Base-by-base conservation (phyloP, 1,284 basidiomycete genomes). In the Stygiomarasmius scandens region DNA sequence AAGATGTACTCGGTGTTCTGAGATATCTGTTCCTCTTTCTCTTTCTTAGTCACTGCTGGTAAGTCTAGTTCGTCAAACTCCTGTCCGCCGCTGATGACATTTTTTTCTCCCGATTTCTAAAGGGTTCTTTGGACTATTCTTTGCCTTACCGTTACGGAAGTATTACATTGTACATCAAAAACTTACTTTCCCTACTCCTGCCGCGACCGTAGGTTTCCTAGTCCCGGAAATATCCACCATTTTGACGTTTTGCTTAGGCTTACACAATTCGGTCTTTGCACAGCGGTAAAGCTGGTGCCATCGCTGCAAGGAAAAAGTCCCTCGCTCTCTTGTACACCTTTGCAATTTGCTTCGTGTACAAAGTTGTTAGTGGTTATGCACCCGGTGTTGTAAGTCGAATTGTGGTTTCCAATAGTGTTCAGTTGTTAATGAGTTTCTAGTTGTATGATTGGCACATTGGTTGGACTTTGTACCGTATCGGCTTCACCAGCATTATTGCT, bases 101-200 rank as follows among this genome's bases (percentile, higher is more conserved):
- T 32, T 32, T 32, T 32, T 5, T 32, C 29, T 32, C 29, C 29
- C 12, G 29, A 6, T 6, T 6, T 32, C 56, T 83, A 82, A 8
- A 69, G 84, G 82, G 22, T 89, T 85, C 74, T 87, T 85, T 63
- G 86, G 86, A 46, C 78, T 86, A 14, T 85, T 87, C 71, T 88
- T 89, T 69, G 84, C 85, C 60, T 83, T 87, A 58, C 85, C 85
- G 0, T 72, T 86, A 27, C 78, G 84, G 59, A 82, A 81, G 64
- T 87, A 84, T 70, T 89, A 84, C 71, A 86, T 90, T 63, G 74
- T 89, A 54, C 80, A 84, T 67, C 84, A 86, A 67, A 87, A 87
- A 67, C 72, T 87, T 27, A 83, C 84, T 34, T 90, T 90, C 77
- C 87, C 86, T 1, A 85, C 85, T 2, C 84, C 84, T 14, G 83